Conservation (phyloP, 495 filamentous ascomycete genomes). For the Penicillium maclennaniae region DNA sequence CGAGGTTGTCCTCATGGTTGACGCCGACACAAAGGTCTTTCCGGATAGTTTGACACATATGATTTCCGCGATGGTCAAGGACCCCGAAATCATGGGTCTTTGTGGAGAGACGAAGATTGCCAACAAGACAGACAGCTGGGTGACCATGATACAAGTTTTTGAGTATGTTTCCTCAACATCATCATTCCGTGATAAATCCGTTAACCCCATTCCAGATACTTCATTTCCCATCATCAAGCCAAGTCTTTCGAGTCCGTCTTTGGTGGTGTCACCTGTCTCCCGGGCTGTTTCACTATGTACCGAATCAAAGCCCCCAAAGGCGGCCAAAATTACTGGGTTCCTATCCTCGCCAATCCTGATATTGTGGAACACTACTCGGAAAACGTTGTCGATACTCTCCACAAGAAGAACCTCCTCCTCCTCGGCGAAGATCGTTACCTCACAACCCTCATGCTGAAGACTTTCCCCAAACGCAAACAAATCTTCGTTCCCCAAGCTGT, state of each 20-base stretch:
- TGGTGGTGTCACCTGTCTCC: conserved; percentile 97
- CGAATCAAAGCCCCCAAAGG: conserved; percentile 99
- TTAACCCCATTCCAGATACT: conserved; percentile 54
- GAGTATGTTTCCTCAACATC: conserved; percentile 48
- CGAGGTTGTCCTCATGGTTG: conserved; percentile 96
- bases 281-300: conserved; percentile 99
- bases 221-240: conserved; percentile 93
- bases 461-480: conserved; percentile 98
- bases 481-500: conserved; percentile 98
- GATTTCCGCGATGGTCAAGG: conserved; percentile 98
- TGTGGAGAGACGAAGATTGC: conserved; percentile 99
- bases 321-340: conserved; percentile 98
- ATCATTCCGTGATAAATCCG: conserved; percentile 7
- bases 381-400: conserved; percentile 97
- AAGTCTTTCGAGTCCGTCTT: conserved; percentile 99
- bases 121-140: conserved; percentile 93
- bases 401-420: conserved; percentile 95
- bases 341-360: conserved; percentile 96
- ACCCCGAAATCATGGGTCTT: conserved; percentile 98
- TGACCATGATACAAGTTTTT: conserved; percentile 99
- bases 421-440: conserved; percentile 97
- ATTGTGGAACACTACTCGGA: conserved; percentile 99
- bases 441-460: conserved; percentile 95
- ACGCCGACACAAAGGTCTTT: conserved; percentile 98
- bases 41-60: conserved; percentile 97